phyloP scores from a whole-genome alignment of 148 eudicot species.

The Rheum nobile region DNA sequence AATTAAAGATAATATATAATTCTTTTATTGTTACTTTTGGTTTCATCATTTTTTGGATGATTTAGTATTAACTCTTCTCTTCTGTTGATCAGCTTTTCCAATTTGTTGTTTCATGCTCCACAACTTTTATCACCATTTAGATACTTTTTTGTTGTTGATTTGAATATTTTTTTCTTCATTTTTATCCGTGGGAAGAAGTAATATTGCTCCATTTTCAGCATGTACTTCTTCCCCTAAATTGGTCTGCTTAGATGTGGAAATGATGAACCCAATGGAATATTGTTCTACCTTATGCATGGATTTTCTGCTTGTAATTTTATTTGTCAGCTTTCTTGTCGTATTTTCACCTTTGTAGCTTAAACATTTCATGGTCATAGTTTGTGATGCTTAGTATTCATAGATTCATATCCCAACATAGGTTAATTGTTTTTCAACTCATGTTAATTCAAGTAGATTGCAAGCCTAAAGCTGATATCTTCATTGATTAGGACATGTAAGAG shows the following conservation, averaged over 20 bases:
- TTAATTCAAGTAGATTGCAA: neutral
- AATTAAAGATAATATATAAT: neutral
- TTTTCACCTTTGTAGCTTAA: neutral
- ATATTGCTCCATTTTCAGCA: too few species aligned
- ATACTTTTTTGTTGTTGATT: too few species aligned
- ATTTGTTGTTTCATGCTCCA: too few species aligned
- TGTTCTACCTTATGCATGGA: neutral
- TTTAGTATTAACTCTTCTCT: too few species aligned
- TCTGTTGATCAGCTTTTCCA: too few species aligned
- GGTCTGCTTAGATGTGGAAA: neutral
- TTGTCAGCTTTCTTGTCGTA: neutral
- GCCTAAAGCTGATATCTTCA: constrained; percentile 7
- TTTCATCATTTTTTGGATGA: neutral
- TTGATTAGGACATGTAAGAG: too few species aligned
- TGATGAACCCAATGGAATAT: neutral
- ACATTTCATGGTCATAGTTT: too few species aligned
- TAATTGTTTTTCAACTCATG: neutral
- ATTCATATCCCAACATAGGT: neutral
- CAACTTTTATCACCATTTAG: too few species aligned
- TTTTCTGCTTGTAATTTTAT: neutral
- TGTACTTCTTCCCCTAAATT: neutral
- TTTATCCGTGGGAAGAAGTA: too few species aligned
- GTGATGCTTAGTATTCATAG: too few species aligned
- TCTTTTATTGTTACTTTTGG: neutral
- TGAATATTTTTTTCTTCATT: too few species aligned